A percentile compares a stretch with the other conserved stretches of the same genome.
Conservation (phyloP, 106 monocot genomes). For the Narthecium ossifragum region DNA sequence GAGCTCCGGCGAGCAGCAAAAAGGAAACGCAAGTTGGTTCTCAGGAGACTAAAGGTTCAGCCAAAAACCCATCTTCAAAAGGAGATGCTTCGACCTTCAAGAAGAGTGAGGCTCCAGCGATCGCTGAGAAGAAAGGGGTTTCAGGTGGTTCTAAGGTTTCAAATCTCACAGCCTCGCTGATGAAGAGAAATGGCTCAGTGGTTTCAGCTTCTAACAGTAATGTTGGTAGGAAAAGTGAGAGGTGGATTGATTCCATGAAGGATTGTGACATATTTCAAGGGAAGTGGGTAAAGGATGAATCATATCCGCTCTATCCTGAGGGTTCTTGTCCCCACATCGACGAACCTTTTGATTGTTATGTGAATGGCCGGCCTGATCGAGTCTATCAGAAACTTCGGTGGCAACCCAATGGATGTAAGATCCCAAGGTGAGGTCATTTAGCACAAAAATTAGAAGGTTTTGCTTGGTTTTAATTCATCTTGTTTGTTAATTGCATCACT, state of each 20-base stretch:
- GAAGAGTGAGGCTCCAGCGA: neutral
- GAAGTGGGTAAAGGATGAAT: slow-evolving; percentile 66
- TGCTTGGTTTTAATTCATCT: neutral
- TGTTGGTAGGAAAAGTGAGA: slow-evolving; percentile 3
- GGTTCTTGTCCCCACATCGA: slow-evolving; percentile 82
- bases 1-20: neutral
- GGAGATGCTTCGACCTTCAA: neutral
- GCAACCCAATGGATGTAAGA: slow-evolving; percentile 62
- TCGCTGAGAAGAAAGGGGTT: slow-evolving; percentile 2
- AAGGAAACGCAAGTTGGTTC: neutral
- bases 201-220: neutral
- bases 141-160: neutral
- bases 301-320: slow-evolving; percentile 58
- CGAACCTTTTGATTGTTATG: slow-evolving; percentile 60
- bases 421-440: slow-evolving; percentile 47
- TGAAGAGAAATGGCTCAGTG: neutral
- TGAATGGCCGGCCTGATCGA: slow-evolving; percentile 59
- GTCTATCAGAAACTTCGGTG: slow-evolving; percentile 70
- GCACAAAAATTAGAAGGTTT: neutral
- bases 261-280: slow-evolving; percentile 66
- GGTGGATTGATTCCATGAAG: slow-evolving; percentile 35
- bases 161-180: neutral
- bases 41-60: no score
- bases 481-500: no score
- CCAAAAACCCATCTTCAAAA: no score